Percentiles rank a stretch among this genome's conserved stretches.
Evolutionary conservation across 225 moss, liverwort and hornwort genomes (phyloP).

Genomic region (Asterella californica): DNA sequence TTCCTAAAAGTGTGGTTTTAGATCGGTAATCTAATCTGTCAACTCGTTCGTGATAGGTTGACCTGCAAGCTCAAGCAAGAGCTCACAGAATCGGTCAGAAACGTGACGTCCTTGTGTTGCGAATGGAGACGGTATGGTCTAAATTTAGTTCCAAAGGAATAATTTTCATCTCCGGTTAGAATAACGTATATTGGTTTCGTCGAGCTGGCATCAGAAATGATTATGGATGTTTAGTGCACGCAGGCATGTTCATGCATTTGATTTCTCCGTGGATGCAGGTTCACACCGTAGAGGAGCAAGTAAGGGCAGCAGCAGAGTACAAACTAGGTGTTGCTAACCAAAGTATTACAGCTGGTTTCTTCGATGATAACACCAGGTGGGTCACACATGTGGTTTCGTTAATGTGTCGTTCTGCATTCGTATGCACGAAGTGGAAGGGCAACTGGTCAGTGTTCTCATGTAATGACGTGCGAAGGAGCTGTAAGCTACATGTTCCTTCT

Average conservation of each 20-base stretch:
- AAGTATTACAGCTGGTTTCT: slow-evolving; percentile 98
- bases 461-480: too few relatives aligned
- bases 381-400: background rate
- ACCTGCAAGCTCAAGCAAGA: slow-evolving; percentile 99
- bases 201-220: background rate
- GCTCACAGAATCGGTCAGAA: slow-evolving; percentile 99
- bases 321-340: slow-evolving; percentile 99
- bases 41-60: slow-evolving; percentile 54
- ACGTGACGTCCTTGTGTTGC: slow-evolving; percentile 94
- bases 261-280: slow-evolving; percentile 49
- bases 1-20: background rate
- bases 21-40: background rate
- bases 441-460: too few relatives aligned
- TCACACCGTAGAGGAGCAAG: slow-evolving; percentile 93
- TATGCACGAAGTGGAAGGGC: background rate
- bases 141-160: background rate
- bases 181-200: background rate
- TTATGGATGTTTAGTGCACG: too few relatives aligned
- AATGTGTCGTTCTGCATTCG: background rate
- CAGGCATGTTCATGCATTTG: background rate
- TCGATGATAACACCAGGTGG: slow-evolving; percentile 97
- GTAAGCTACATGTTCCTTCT: background rate
- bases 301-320: slow-evolving; percentile 95
- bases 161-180: background rate
- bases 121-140: slow-evolving; percentile 84